A percentile compares a stretch with the other conserved stretches of the same genome.
phyloP scores from a whole-genome alignment of 176 grass and related monocot species.

The Eragrostis curvula region DNA sequence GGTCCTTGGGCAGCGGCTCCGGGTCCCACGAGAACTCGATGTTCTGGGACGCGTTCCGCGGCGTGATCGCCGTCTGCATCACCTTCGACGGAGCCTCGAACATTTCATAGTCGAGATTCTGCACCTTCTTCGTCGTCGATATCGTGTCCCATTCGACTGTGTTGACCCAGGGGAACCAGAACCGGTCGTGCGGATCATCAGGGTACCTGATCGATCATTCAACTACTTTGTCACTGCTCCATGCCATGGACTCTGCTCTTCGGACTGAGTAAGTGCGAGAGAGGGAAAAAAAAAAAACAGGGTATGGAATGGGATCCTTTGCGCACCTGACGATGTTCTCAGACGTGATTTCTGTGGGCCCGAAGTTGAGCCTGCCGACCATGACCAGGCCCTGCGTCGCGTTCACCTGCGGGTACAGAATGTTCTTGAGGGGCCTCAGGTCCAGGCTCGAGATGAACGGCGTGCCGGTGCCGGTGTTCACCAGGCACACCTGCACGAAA shows the following conservation, averaged over 20 bases:
- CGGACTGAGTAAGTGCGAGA: neutral
- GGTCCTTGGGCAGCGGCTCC: neutral
- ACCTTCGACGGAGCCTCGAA: constrained; percentile 48
- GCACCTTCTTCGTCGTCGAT: constrained; percentile 10
- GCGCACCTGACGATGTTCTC: constrained; percentile 27
- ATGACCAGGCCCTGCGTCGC: constrained; percentile 39
- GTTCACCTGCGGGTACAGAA: constrained; percentile 30
- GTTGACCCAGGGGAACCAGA: constrained; percentile 10
- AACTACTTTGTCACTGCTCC: neutral
- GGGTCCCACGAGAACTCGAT: constrained; percentile 2
- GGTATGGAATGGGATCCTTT: neutral
- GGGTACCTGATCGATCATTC: constrained; percentile 50
- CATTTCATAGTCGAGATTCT: accelerated
- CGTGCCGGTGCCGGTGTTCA: constrained; percentile 55
- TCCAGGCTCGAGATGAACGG: constrained; percentile 73
- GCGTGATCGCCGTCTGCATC: constrained; percentile 54
- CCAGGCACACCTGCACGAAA: constrained; percentile 56
- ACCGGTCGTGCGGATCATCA: constrained; percentile 41
- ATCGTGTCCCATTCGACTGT: neutral
- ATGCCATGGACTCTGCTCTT: neutral
- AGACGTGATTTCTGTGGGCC: neutral
- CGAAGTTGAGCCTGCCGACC: constrained; percentile 31
- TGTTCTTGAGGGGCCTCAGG: constrained; percentile 53
- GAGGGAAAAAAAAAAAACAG: neutral
- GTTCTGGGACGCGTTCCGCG: constrained; percentile 29